phyloP scores from a whole-genome alignment of 2,329 filamentous ascomycete species.

The Zymoseptoria crescenta region DNA sequence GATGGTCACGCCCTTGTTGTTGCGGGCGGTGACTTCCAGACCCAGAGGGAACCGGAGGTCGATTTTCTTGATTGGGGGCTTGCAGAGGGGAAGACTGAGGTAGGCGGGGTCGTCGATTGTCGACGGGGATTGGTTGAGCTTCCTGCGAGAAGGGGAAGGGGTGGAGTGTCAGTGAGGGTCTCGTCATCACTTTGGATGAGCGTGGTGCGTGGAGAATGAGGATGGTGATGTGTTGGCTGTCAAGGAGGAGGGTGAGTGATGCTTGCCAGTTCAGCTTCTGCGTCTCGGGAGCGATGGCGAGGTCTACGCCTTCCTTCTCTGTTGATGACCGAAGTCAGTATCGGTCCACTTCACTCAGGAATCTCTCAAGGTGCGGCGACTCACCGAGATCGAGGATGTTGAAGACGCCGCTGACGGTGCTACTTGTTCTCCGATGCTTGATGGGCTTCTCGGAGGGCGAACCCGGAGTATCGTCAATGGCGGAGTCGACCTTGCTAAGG shows the following conservation, averaged over 20 bases:
- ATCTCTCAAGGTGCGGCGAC: not conserved
- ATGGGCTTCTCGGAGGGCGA: slow-evolving; percentile 59
- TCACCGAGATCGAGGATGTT: slow-evolving; percentile 55
- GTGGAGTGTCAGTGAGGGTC: not conserved
- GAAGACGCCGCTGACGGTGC: slow-evolving; percentile 62
- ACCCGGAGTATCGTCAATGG: slow-evolving; percentile 65
- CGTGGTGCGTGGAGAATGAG: not conserved
- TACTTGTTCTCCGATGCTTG: slow-evolving; percentile 62
- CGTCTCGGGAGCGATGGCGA: slow-evolving; percentile 71
- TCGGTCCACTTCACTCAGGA: not conserved
- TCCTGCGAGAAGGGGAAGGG: slow-evolving; percentile 51
- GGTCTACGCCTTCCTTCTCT: slow-evolving; percentile 67
- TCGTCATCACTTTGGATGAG: not conserved
- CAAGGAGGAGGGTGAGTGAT: not conserved
- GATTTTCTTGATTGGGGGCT: slow-evolving; percentile 84
- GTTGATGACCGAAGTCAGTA: slow-evolving; percentile 13
- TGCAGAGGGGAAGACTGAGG: slow-evolving; percentile 72
- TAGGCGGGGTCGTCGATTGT: slow-evolving; percentile 75
- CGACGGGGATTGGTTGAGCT: slow-evolving; percentile 78
- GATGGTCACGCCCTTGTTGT: slow-evolving; percentile 90
- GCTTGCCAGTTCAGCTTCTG: slow-evolving; percentile 82
- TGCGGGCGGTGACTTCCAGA: slow-evolving; percentile 79
- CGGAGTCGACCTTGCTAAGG: slow-evolving; percentile 85
- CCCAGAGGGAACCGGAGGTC: slow-evolving; percentile 87
- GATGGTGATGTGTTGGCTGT: not conserved